Conservation (phyloP, 1,284 basidiomycete species). For the Xerocomus amazonicus region DNA sequence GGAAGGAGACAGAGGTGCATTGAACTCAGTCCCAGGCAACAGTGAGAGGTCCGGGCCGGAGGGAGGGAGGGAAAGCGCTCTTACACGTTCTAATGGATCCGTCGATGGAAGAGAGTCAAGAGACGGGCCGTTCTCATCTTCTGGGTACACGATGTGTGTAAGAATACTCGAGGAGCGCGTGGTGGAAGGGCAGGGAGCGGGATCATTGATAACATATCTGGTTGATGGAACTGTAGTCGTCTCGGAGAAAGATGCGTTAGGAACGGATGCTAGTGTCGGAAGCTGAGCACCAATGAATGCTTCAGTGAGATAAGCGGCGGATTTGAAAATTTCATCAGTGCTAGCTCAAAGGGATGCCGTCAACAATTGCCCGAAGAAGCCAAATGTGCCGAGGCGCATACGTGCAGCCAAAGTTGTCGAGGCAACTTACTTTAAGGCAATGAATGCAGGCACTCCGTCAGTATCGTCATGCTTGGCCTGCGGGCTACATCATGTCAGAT, state of each 20-base stretch:
- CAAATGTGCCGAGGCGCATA: not conserved
- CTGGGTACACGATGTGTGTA: conserved; percentile 16
- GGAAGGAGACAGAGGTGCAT: not conserved
- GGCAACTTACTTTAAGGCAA: conserved; percentile 55
- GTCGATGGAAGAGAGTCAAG: not conserved
- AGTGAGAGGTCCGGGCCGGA: not conserved
- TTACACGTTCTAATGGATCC: not conserved
- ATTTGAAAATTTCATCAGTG: conserved; percentile 69
- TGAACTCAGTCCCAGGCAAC: not conserved
- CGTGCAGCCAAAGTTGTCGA: not conserved
- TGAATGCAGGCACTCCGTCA: conserved; percentile 62
- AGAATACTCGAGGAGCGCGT: conserved; percentile 23
- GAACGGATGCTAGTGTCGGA: conserved; percentile 22
- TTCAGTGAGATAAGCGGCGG: conserved; percentile 65
- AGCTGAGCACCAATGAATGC: conserved; percentile 39
- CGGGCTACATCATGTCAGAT: conserved; percentile 36
- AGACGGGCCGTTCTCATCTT: conserved; percentile 1
- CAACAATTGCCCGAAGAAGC: conserved; percentile 1
- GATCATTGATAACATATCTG: conserved; percentile 1
- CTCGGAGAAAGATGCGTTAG: conserved; percentile 24
- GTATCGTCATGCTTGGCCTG: conserved; percentile 58
- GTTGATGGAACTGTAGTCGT: not conserved
- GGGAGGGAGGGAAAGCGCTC: not conserved
- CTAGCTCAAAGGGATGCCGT: conserved; percentile 34
- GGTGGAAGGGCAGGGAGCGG: conserved; percentile 15